These are phyloP conservation scores for Pythium vanterpoolii DNA, from an alignment of 352 stramenopile genomes.

Conservation along the genomic window DNA sequence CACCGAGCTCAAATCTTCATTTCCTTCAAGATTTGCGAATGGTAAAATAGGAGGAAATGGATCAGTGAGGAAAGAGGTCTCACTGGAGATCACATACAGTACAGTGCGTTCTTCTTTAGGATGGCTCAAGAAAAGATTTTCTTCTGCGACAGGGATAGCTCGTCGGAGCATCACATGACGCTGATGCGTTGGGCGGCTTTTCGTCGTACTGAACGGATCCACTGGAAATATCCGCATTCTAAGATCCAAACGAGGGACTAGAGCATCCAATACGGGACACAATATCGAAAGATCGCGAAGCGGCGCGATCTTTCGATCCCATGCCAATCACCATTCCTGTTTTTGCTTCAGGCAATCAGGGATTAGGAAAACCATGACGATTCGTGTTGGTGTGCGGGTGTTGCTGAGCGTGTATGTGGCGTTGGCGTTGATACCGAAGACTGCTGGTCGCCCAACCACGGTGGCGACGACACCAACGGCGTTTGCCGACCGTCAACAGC, in stretches of 20 bases:
- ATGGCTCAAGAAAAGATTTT: too few relatives aligned
- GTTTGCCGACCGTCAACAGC: background rate
- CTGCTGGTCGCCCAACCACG: background rate
- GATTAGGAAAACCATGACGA: background rate
- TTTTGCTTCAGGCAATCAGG: background rate
- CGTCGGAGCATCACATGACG: too few relatives aligned
- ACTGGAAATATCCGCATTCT: background rate
- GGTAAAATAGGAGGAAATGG: background rate
- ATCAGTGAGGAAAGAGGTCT: background rate
- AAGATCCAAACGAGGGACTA: conserved; percentile 1
- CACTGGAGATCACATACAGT: too few relatives aligned
- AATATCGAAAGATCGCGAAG: conserved; percentile 18
- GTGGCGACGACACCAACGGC: background rate
- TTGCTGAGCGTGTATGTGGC: background rate
- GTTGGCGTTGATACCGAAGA: background rate
- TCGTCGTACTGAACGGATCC: background rate
- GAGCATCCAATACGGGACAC: conserved; percentile 2
- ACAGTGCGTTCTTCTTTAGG: too few relatives aligned
- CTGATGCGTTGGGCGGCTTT: too few relatives aligned
- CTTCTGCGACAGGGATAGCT: too few relatives aligned
- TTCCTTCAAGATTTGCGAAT: background rate
- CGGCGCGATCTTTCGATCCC: conserved; percentile 1
- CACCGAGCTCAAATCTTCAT: background rate
- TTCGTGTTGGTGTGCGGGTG: background rate
- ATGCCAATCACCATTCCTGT: background rate